phyloP scores from a whole-genome alignment of 2,329 filamentous ascomycete genomes.

The Aphanoascus verrucosus region DNA sequence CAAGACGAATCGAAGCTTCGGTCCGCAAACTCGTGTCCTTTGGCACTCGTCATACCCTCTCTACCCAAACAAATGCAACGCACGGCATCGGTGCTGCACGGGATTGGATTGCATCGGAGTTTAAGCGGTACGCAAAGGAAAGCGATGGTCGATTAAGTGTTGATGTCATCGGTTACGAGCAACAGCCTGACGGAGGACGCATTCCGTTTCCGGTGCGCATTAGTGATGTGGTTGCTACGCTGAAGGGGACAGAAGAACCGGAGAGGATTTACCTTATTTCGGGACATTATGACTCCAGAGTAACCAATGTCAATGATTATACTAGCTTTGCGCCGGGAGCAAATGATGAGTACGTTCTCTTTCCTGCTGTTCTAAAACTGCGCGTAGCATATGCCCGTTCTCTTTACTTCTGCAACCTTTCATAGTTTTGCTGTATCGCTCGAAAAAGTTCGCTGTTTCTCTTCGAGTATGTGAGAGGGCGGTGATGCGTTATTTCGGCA shows the following conservation, averaged over 20 bases:
- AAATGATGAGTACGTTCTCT: constrained; percentile 11
- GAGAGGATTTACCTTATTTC: constrained; percentile 13
- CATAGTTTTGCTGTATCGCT: no score
- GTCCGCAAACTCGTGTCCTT: constrained; percentile 12
- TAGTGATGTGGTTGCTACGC: constrained; percentile 12
- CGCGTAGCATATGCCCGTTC: no score
- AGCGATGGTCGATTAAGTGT: constrained; percentile 11
- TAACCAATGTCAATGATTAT: constrained; percentile 8
- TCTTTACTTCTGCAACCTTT: no score
- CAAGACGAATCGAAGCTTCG: constrained; percentile 8
- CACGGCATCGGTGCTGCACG: constrained; percentile 12
- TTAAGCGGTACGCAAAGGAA: constrained; percentile 11
- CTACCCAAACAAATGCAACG: constrained; percentile 13
- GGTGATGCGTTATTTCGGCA: background rate
- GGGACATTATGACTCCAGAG: constrained; percentile 11
- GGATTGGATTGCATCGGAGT: constrained; percentile 12
- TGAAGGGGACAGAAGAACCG: constrained; percentile 10
- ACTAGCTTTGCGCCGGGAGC: constrained; percentile 11
- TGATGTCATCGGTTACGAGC: constrained; percentile 11
- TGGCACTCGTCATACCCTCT: constrained; percentile 12
- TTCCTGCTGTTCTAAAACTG: background rate
- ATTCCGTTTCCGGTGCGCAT: constrained; percentile 11
- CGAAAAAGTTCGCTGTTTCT: no score
- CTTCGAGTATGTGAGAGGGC: no score
- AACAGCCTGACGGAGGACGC: constrained; percentile 11